Percentiles rank a stretch among this genome's conserved stretches.
These are phyloP conservation scores for Fraxinus anomala DNA, from an alignment of 257 asterid species.

Conservation along the genomic window DNA sequence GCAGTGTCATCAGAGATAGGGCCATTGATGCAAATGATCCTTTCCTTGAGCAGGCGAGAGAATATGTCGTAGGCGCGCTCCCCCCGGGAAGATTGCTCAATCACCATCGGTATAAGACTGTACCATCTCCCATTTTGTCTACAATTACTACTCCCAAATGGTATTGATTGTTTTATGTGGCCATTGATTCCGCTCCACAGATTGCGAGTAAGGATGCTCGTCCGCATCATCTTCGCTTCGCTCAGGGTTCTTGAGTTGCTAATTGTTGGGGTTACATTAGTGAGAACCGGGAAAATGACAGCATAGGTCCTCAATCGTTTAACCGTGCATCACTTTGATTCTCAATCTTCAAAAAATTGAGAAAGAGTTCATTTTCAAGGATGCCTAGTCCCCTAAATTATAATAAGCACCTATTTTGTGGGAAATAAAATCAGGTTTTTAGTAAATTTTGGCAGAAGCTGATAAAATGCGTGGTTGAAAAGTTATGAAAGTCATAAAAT, in stretches of 20 bases:
- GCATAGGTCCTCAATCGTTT: too few species aligned
- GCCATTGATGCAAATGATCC: conserved; percentile 90
- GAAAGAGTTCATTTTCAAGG: too few species aligned
- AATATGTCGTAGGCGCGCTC: conserved; percentile 94
- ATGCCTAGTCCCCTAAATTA: too few species aligned
- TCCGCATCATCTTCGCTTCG: conserved; percentile 38
- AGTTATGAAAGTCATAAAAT: too few species aligned
- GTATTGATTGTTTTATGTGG: conserved; percentile 18
- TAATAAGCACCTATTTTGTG: too few species aligned
- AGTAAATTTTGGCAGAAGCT: too few species aligned
- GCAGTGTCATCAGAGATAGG: conserved; percentile 85
- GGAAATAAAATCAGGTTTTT: too few species aligned
- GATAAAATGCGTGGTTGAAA: too few species aligned
- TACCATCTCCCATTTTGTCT: conserved; percentile 40
- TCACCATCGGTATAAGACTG: conserved; percentile 83
- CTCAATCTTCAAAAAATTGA: too few species aligned
- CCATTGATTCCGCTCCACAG: conserved; percentile 33
- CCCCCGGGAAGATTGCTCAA: conserved; percentile 88
- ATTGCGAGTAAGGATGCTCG: conserved; percentile 38
- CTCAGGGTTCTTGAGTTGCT: conserved; percentile 21
- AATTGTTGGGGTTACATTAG: background rate
- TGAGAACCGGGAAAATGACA: too few species aligned
- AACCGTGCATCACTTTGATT: too few species aligned
- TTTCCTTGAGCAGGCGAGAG: conserved; percentile 83
- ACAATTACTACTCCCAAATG: background rate